Evolutionary conservation across 495 filamentous ascomycete genomes (phyloP), one percentile per base, ranked within the genome.

Genomic region (Chaetomium tenue): DNA sequence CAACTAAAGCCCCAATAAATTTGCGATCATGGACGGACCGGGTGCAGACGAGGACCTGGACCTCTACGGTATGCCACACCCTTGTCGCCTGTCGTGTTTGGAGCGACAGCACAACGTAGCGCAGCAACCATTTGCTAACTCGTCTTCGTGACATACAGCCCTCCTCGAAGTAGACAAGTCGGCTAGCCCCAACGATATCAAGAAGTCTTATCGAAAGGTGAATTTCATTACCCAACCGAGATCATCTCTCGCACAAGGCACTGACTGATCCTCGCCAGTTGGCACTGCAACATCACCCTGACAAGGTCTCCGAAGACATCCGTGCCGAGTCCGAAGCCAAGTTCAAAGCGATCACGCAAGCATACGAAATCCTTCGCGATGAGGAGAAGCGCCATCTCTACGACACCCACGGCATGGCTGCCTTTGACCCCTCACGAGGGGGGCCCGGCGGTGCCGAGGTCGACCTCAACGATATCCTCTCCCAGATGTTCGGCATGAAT

Each of bases 181-280:
- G 54, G 89, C 93, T 46, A 87, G 79, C 71, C 90, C 91, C 71
- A 84, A 88, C 67, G 92, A 97, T 63, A 90, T 98, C 77, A 96
- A 95, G 75, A 96, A 97, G 75, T 95, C 94, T 47, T 98, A 97
- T 77, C 90, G 93, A 77, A 98, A 97, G 86, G 94, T 92, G 69
- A 66, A 74, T 71, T 26, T 42, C 64, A 54, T 55, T 2, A 57
- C 23, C 39, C 5, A 18, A 61, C 25, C 46, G 5, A 23, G 33
- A 13, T 11, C 15, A n/a, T n/a, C 11, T 0, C 0, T 8, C 13
- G 25, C 18, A 25, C 40, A 6, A 3, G 8, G 25, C 42, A 39
- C 59, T 71, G 63, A 76, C 74, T 37, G 9, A 37, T 1, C 5
- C 70, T 22, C 44, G 56, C 63, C 68, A 96, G 92, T 87, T 94